Base-by-base conservation (phyloP, 306 rosid species). In the Coriaria nepalensis region DNA sequence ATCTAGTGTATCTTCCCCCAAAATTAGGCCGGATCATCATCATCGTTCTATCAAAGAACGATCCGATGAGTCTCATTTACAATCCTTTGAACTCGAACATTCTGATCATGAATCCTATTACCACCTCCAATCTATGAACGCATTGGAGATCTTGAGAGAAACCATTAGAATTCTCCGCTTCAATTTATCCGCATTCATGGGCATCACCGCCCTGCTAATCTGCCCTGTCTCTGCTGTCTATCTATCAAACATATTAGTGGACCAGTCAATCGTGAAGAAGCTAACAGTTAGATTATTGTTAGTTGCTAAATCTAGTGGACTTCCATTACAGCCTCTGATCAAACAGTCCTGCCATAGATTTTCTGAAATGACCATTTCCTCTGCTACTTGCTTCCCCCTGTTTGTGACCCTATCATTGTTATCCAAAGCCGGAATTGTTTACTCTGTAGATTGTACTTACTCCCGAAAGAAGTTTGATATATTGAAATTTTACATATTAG, bases 141-240 rank as follows among this genome's bases (percentile, higher is more conserved):
- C 98, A 6, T 66, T 82, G 69, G 93, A 92, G 61, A 92, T 92
- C 67, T 59, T 92, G 59, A 76, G 87, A 63, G 96, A 92, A 52
- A 75, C 96, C 0, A 80, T 85, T 2, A 73, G 85, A 48, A 79
- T 92, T 60, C 87, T 92, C 33, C 70, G 98, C 64, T 83, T 65
- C 65, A 85, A 92, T 74, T 77, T 78, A 9, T 71, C 68, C 67
- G 87, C 73, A 29, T 92, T 92, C 65, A 55, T 82, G 68, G 73
- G 69, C 8, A 77, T 92, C 13, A 48, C 87, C 33, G 52, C 72
- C 41, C 12, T 79, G 53, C 80, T 92, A 11, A 85, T 92, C 53
- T 85, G 93, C 48, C 98, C 98, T 0, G 81, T 85, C 38, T 71
- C 93, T 40, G 87, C 96, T 12, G 69, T 82, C 52, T 64, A 79